Evolutionary conservation across 2,329 filamentous ascomycete genomes (phyloP).

Genomic region (Nannizziopsis arthrosporioides): DNA sequence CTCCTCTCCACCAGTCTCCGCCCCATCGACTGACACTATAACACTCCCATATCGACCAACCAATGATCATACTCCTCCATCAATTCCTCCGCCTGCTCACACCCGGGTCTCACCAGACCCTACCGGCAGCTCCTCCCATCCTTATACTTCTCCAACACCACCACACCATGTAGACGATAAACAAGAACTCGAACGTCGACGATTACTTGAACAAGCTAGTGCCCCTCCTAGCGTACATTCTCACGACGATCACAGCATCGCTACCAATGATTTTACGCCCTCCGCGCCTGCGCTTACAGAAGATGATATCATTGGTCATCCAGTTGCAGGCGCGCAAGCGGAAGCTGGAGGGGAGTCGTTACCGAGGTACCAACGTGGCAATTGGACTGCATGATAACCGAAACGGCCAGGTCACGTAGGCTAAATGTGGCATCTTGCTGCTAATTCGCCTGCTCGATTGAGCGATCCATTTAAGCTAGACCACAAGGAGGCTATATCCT

Average conservation of each 20-base stretch:
- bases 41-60: constrained; percentile 13
- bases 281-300: constrained; percentile 45
- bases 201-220: constrained; percentile 53
- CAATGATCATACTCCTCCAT: neutral
- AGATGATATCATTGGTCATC: constrained; percentile 38
- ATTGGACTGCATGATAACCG: constrained; percentile 3
- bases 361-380: constrained; percentile 33
- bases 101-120: neutral
- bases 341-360: constrained; percentile 30
- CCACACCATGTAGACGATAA: constrained; percentile 52
- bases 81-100: constrained; percentile 6
- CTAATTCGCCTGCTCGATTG: too few species aligned
- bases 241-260: constrained; percentile 13
- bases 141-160: neutral
- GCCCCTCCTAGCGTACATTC: constrained; percentile 37
- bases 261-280: constrained; percentile 7
- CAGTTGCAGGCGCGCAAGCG: constrained; percentile 16
- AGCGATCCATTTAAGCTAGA: too few species aligned
- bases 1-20: constrained; percentile 17
- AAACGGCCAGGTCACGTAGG: neutral
- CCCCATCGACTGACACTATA: constrained; percentile 23
- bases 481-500: too few species aligned
- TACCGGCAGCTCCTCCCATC: neutral
- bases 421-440: too few species aligned
- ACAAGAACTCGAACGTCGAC: constrained; percentile 58